These are phyloP conservation scores for Ambrosia artemisiifolia DNA, from an alignment of 129 eudicot species.

Conservation along the genomic window DNA sequence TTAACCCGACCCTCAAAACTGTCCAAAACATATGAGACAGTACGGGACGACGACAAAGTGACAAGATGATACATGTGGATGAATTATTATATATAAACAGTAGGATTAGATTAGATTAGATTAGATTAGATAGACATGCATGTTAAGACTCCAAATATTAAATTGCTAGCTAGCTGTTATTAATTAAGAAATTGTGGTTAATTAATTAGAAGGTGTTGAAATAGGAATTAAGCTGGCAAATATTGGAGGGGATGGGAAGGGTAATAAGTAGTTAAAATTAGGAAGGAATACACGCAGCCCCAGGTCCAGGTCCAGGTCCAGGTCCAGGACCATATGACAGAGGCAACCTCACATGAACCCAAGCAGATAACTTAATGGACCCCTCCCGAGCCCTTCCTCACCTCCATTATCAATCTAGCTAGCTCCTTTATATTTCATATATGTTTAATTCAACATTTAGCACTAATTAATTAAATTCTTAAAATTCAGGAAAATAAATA, in stretches of 20 bases:
- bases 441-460: not conserved
- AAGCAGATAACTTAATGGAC: constrained; percentile 69
- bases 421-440: constrained; percentile 15
- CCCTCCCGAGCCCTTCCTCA: constrained; percentile 26
- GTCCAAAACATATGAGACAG: constrained; percentile 23
- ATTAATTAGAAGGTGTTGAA: constrained; percentile 25
- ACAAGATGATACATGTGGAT: constrained; percentile 34
- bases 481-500: not conserved
- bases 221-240: constrained; percentile 39
- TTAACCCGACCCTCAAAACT: constrained; percentile 16
- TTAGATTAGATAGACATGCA: not conserved
- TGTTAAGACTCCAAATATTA: constrained; percentile 18
- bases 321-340: constrained; percentile 57
- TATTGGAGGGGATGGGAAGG: constrained; percentile 28
- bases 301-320: constrained; percentile 36
- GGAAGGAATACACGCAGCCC: constrained; percentile 39
- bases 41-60: constrained; percentile 41
- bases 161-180: not conserved
- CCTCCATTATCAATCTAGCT: not conserved
- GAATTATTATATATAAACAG: constrained; percentile 16
- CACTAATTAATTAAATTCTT: not conserved
- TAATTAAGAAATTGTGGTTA: not conserved
- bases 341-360: constrained; percentile 84
- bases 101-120: too few relatives aligned
- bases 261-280: constrained; percentile 27